Base-by-base conservation (phyloP, 441 rosid genomes). In the Populus hybrid region DNA sequence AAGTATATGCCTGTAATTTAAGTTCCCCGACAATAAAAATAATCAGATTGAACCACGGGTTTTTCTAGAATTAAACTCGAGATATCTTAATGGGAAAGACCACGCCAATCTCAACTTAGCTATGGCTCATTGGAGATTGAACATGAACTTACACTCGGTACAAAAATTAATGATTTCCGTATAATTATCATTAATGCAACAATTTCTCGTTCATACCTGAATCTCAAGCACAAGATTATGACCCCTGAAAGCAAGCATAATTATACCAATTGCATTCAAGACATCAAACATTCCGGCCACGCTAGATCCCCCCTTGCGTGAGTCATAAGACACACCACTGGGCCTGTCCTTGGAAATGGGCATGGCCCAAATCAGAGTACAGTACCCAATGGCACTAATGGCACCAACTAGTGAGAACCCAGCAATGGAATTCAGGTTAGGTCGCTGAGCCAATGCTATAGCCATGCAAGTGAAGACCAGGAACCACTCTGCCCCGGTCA, bases 141-240 rank as follows among this genome's bases (percentile, higher is more conserved):
- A 38, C 46, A 38, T 9, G 46, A 38, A 38, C 46, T 38, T 9
- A 38, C 46, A 38, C 46, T 38, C 46, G 46, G 2, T 19, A 7
- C 18, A 24, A 70, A 40, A 40, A 3, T n/a, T 14, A 10, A n/a
- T 28, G 6, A 32, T 19, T 40, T 57, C 7, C 28, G 24, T 23
- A 6, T 34, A 59, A 59, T 5, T 9, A 3, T 34, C 30, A 67
- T 32, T 1, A 12, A 30, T 19, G 9, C 8, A 30, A 0, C 5
- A 16, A 18, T 53, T 53, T 53, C 21, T 6, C 61, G 61, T 53
- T 53, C 19, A 73, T 30, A 86, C 91, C 89, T 90, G 91, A 2
- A 90, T 89, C 74, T 90, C 94, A 19, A 90, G 91, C 40, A 89
- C 78, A 12, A 88, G 88, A 80, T 90, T 89, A 78, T 88, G 91